phyloP scores from a whole-genome alignment of 306 rosid genomes.

The Erythrophleum fordii region DNA sequence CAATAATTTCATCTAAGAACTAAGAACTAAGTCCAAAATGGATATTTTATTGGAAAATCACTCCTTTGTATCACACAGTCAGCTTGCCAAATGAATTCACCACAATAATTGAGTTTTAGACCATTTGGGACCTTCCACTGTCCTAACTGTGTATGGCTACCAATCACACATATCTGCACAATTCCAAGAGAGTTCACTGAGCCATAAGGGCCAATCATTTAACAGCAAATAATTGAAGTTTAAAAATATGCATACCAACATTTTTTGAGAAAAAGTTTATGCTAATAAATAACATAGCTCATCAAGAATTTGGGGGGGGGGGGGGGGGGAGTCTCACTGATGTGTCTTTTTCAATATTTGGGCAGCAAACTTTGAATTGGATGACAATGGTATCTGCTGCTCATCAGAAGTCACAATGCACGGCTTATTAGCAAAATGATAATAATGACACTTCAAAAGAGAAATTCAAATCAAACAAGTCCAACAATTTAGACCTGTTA shows the following conservation, averaged over 20 bases:
- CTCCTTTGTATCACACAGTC: constrained; percentile 66
- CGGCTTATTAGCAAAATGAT: constrained; percentile 32
- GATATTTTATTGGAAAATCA: constrained; percentile 87
- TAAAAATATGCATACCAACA: constrained; percentile 22
- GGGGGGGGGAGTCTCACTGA: constrained; percentile 50
- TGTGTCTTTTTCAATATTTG: constrained; percentile 71
- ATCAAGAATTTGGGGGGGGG: not conserved
- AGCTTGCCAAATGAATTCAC: constrained; percentile 86
- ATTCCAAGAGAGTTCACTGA: constrained; percentile 33
- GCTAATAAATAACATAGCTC: constrained; percentile 33
- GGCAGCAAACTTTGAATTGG: constrained; percentile 85
- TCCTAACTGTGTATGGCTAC: constrained; percentile 77
- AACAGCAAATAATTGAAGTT: constrained; percentile 17
- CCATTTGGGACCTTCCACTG: constrained; percentile 76
- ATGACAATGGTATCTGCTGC: constrained; percentile 60
- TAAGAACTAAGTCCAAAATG: constrained; percentile 44
- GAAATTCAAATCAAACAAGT: constrained; percentile 17
- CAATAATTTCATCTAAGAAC: constrained; percentile 10
- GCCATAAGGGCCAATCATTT: constrained; percentile 23
- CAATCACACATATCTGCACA: constrained; percentile 75
- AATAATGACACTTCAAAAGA: constrained; percentile 33
- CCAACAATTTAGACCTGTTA: constrained; percentile 25
- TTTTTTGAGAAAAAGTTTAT: constrained; percentile 16
- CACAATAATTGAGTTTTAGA: constrained; percentile 75
- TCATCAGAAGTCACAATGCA: constrained; percentile 40